Conservation (phyloP, 371 early-diverging fungal genomes). For the Umbelopsis sp. region DNA sequence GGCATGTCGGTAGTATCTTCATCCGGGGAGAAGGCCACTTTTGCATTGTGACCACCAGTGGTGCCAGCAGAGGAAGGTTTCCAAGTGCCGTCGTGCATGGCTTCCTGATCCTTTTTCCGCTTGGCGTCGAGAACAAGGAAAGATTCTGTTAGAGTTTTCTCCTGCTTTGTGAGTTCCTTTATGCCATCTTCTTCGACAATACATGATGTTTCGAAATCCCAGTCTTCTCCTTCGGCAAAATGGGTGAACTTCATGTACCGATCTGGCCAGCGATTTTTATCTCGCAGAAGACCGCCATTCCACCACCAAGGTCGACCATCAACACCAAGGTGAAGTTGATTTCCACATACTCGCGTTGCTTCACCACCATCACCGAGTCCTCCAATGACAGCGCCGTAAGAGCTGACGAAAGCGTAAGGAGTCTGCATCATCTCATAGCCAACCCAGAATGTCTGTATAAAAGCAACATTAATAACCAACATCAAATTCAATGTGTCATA, state of each 20-base stretch:
- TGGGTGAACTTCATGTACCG: conserved; percentile 38
- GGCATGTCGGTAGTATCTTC: neutral
- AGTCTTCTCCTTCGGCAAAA: conserved; percentile 38
- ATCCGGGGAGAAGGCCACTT: neutral
- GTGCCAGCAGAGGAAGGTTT: neutral
- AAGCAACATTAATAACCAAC: neutral
- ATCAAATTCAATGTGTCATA: too few relatives aligned
- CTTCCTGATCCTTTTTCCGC: conserved; percentile 28
- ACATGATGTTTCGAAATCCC: conserved; percentile 41
- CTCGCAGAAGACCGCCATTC: conserved; percentile 54
- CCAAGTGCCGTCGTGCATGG: conserved; percentile 26
- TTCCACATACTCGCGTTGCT: conserved; percentile 15
- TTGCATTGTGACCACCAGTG: neutral
- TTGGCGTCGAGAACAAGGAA: conserved; percentile 28
- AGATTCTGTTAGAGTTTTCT: conserved; percentile 22
- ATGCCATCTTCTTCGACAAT: conserved; percentile 37
- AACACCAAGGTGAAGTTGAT: conserved; percentile 38
- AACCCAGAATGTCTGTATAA: conserved; percentile 35
- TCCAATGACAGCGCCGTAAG: conserved; percentile 39
- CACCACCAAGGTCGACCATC: conserved; percentile 48
- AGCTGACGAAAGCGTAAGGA: conserved; percentile 40
- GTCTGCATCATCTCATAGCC: conserved; percentile 44
- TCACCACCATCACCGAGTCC: conserved; percentile 21
- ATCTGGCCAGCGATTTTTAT: conserved; percentile 43
- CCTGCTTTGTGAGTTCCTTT: conserved; percentile 24